These are phyloP conservation scores for Allantophomopsis cytisporea DNA, from an alignment of 2,329 filamentous ascomycete species.

Conservation along the genomic window DNA sequence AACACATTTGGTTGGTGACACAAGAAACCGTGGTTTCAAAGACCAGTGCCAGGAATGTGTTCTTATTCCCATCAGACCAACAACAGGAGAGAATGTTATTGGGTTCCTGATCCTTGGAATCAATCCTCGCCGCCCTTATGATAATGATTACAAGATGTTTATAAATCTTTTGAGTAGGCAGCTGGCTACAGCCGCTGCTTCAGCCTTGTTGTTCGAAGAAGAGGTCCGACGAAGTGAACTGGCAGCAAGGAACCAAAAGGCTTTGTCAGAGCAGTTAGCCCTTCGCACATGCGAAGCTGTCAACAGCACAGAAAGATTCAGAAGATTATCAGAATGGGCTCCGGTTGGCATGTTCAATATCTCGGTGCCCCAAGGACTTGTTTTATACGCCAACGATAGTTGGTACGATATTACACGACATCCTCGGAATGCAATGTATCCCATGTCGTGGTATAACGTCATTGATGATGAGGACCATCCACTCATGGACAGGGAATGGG, in stretches of 20 bases:
- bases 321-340: constrained; percentile 57
- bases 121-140: constrained; percentile 57
- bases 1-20: constrained; percentile 37
- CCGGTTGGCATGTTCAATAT: constrained; percentile 65
- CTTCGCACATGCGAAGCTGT: constrained; percentile 25
- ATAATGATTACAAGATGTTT: constrained; percentile 59
- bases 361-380: constrained; percentile 40
- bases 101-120: constrained; percentile 57
- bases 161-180: constrained; percentile 40
- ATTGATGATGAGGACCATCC: background rate
- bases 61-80: constrained; percentile 54
- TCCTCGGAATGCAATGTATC: constrained; percentile 18
- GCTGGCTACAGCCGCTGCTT: constrained; percentile 53
- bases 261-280: constrained; percentile 13
- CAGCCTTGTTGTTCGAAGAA: constrained; percentile 57
- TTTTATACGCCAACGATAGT: constrained; percentile 60
- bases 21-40: constrained; percentile 50
- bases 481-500: constrained; percentile 24
- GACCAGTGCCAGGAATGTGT: constrained; percentile 52
- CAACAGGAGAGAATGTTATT: constrained; percentile 49
- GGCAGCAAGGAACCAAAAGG: constrained; percentile 30
- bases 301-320: constrained; percentile 49
- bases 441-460: constrained; percentile 26
- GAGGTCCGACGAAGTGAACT: constrained; percentile 43
- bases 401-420: constrained; percentile 40